Conservation (phyloP, 2,329 filamentous ascomycete genomes). For the Fusarium piperis region DNA sequence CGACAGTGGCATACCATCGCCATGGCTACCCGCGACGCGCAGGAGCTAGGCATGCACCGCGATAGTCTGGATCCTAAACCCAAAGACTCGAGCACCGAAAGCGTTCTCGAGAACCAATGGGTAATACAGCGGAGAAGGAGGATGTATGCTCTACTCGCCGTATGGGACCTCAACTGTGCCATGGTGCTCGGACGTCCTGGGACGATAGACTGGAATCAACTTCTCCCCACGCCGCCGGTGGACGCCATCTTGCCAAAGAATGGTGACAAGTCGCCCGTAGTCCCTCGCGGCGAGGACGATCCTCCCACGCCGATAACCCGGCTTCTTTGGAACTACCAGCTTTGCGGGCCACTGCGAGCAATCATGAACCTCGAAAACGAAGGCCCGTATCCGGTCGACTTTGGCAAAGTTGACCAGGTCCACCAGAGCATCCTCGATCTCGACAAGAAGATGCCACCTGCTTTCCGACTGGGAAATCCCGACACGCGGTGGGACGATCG, state of each 20-base stretch:
- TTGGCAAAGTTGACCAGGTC: constrained; percentile 62
- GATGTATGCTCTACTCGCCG: constrained; percentile 64
- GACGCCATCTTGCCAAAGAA: constrained; percentile 62
- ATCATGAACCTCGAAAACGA: constrained; percentile 66
- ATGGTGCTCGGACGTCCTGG: constrained; percentile 65
- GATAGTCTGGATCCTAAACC: constrained; percentile 63
- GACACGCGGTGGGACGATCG: constrained; percentile 66
- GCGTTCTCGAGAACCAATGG: constrained; percentile 67
- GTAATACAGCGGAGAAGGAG: constrained; percentile 63
- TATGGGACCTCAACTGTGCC: constrained; percentile 63
- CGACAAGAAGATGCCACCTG: constrained; percentile 59
- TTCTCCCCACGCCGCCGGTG: constrained; percentile 60
- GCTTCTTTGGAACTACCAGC: constrained; percentile 60
- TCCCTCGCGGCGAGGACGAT: constrained; percentile 59
- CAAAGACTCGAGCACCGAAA: constrained; percentile 56
- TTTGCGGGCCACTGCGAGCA: constrained; percentile 60
- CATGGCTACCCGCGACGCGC: constrained; percentile 67
- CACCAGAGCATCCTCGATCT: constrained; percentile 61
- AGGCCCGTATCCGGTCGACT: constrained; percentile 64
- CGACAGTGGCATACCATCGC: constrained; percentile 65
- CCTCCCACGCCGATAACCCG: constrained; percentile 67
- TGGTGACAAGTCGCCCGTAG: constrained; percentile 58
- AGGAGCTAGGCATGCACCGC: constrained; percentile 69
- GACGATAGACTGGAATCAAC: constrained; percentile 60
- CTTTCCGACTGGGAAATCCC: constrained; percentile 64